phyloP scores from a whole-genome alignment of 306 rosid genomes.

The Lathyrus sativus region DNA sequence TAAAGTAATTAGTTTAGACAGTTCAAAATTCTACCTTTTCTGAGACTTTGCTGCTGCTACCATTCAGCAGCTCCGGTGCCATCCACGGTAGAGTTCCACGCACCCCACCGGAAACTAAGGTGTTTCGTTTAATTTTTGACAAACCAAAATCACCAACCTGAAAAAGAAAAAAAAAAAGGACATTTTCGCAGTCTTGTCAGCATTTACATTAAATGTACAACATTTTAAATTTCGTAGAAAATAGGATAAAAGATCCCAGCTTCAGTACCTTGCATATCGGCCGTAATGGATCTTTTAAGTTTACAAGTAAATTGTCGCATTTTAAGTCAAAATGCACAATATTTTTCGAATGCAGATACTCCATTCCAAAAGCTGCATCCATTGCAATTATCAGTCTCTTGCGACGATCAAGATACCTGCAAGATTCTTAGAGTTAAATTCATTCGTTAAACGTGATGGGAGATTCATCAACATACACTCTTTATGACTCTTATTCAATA shows the following conservation, averaged over 20 bases:
- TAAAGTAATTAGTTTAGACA: constrained; percentile 17
- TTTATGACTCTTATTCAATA: not conserved
- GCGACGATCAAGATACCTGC: constrained; percentile 82
- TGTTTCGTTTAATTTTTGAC: constrained; percentile 84
- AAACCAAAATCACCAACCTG: constrained; percentile 95
- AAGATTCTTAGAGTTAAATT: constrained; percentile 29
- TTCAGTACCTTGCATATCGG: constrained; percentile 87
- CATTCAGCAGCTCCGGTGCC: constrained; percentile 92
- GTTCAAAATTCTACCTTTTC: constrained; percentile 64
- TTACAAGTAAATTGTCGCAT: constrained; percentile 90
- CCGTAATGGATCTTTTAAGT: constrained; percentile 75
- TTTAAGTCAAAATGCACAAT: constrained; percentile 92
- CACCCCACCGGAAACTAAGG: constrained; percentile 90
- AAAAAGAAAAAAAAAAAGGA: not conserved
- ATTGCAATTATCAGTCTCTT: constrained; percentile 86
- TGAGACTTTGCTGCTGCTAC: constrained; percentile 84
- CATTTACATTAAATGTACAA: not conserved
- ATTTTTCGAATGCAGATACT: constrained; percentile 83
- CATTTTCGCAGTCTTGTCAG: constrained; percentile 28
- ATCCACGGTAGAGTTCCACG: constrained; percentile 94
- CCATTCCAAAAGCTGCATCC: constrained; percentile 99
- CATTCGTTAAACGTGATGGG: constrained; percentile 19
- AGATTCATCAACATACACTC: constrained; percentile 6
- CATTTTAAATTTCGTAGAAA: constrained; percentile 10
- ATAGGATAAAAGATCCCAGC: constrained; percentile 14